Evolutionary conservation across 345 rosid genomes (phyloP), one percentile per base, ranked within the genome.

Genomic region (Alliaria petiolata): DNA sequence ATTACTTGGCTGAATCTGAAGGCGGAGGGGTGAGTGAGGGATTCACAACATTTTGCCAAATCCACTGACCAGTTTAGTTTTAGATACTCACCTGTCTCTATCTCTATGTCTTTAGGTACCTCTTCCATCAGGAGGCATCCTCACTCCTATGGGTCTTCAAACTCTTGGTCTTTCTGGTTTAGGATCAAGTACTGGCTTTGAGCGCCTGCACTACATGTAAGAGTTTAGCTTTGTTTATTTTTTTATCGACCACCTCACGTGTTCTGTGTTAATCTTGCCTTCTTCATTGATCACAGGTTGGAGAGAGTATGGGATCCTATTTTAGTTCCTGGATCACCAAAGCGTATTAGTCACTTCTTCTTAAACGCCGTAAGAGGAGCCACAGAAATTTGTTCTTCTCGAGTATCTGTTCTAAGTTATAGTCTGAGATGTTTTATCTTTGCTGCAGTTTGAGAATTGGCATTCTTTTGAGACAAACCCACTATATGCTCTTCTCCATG

Each of bases 241-340:
- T 51, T 72, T 34, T 45, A n/a, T 74, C 0, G 4, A 33, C 42
- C 31, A 10, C 34, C 17, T 39, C 28, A 36, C 34, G 0, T 55
- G 3, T 16, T 56, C 40, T 63, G 9, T 60, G 4, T 35, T 62
- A 31, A 33, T 22, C 3, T 33, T 17, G 26, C 22, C 70, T 58
- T 67, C 42, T 56, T 42, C 0, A 6, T 46, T 31, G 34, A 53
- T 36, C 69, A 33, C 56, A 95, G 99, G 89, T 72, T 95, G 74
- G 95, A 95, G 85, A 88, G 89, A 74, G 92, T 79, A 8, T 95
- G 99, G 97, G 97, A 95, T 85, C 97, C 99, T 17, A 46, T 78
- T 22, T 67, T 91, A 78, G 89, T 91, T 74, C 83, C 89, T 6
- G 93, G 87, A 77, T 76, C 90, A 64, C 81, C 76, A 45, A 95